A percentile compares a stretch with the other conserved stretches of the same genome.
Evolutionary conservation across 441 rosid species (phyloP).

Genomic region (Erodium moschatum): DNA sequence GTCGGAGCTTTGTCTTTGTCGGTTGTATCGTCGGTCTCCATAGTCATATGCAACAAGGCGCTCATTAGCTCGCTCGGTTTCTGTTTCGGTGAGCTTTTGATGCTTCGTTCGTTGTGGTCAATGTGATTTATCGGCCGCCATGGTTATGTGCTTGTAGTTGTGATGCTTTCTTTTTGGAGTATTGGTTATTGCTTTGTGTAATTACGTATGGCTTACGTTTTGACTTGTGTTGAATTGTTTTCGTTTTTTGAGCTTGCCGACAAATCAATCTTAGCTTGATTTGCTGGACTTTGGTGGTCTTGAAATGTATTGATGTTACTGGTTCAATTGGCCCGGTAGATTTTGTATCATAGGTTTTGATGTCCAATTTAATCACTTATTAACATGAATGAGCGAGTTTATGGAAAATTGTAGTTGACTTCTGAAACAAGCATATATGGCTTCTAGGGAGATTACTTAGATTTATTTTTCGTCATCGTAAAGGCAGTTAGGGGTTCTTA

Average conservation of each 20-base stretch:
- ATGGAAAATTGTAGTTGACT: background rate
- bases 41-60: constrained; percentile 96
- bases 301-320: background rate
- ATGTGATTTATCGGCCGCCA: background rate
- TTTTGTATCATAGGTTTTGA: background rate
- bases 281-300: background rate
- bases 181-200: background rate
- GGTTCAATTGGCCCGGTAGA: background rate
- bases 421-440: background rate
- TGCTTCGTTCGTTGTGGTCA: background rate
- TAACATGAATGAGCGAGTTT: background rate
- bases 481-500: background rate
- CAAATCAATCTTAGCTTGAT: background rate
- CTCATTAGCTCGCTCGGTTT: constrained; percentile 89
- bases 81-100: constrained; percentile 55
- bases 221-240: constrained; percentile 1
- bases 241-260: background rate
- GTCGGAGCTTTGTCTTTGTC: constrained; percentile 85
- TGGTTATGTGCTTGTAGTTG: background rate
- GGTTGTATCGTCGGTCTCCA: constrained; percentile 89
- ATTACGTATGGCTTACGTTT: background rate
- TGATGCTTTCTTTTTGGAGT: background rate
- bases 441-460: background rate
- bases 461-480: background rate
- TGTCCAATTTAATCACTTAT: background rate